Evolutionary conservation across 2,329 filamentous ascomycete genomes (phyloP), one percentile per base, ranked within the genome.

Genomic region (Beauveria sp.): DNA sequence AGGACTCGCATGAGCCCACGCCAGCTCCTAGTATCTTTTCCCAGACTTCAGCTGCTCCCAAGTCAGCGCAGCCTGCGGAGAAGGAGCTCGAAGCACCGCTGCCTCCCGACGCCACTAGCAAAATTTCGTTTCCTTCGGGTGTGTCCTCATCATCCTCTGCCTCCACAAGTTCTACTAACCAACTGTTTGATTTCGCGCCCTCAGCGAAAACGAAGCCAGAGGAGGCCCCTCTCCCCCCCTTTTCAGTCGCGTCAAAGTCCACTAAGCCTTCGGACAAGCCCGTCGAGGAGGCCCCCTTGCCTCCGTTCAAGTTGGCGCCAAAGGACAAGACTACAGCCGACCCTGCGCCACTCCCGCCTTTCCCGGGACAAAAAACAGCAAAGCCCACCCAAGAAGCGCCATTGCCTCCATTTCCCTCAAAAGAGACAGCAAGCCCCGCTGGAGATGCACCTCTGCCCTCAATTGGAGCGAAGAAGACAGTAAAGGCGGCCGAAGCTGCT

Each of bases 71-170:
- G 45, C 72, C 74, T 3, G 69, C 73, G 53, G 80, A 78, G 65
- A 72, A 75, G 43, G 66, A 69, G 26, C 69, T 71, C 10, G 58
- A 64, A 48, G 50, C 53, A 5, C 79, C 79, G 64, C 70, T 81
- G 12, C 79, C 80, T 34, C 80, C 79, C 28, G 79, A 81, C 65
- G 72, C 78, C 67, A 81, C 75, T 63, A 82, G 79, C 76, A 81
- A 79, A 74, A 70, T 72, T 65, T 69, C 71, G 62, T 81, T 76
- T 67, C 71, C 74, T 62, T 66, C 80, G 62, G 77, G 75, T 63
- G 77, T 79, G 64, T 77, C 77, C 56, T 77, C 76, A 53, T 78
- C 77, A 58, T 80, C 78, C 63, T 81, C 78, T 63, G 71, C 73
- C 65, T 71, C 71, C 60, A 74, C 76, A 67, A 69, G 69, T 66